A percentile compares a stretch with the other conserved stretches of the same genome.
phyloP scores from a whole-genome alignment of 768 basidiomycete species.

The Butyriboletus loyo region DNA sequence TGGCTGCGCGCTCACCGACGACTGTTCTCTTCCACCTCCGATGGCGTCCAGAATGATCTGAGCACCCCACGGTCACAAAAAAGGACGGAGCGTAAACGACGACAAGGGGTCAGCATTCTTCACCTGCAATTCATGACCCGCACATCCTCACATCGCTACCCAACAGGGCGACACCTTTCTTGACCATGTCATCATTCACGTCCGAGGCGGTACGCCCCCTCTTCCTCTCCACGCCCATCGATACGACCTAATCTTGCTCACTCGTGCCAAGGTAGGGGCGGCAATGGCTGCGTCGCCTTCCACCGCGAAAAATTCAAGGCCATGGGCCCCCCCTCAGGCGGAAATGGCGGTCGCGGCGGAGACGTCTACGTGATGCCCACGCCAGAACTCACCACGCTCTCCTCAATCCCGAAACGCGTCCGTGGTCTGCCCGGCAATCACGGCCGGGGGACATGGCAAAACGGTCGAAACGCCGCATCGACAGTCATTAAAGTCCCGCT shows the following conservation, averaged over 20 bases:
- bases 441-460: slow-evolving; percentile 85
- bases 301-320: slow-evolving; percentile 85
- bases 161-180: slow-evolving; percentile 72
- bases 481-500: slow-evolving; percentile 79
- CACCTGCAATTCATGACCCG: background rate
- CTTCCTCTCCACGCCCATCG: background rate
- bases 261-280: slow-evolving; percentile 65
- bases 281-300: slow-evolving; percentile 90
- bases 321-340: slow-evolving; percentile 88
- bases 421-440: slow-evolving; percentile 63
- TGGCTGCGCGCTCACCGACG: background rate
- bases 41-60: background rate
- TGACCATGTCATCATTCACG: slow-evolving; percentile 76
- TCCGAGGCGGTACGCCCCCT: slow-evolving; percentile 61
- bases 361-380: slow-evolving; percentile 84
- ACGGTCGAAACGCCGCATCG: slow-evolving; percentile 73
- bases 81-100: slow-evolving; percentile 73
- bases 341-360: slow-evolving; percentile 87
- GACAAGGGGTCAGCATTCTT: slow-evolving; percentile 52
- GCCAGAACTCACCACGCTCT: slow-evolving; percentile 72
- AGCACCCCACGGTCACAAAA: slow-evolving; percentile 33
- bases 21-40: background rate
- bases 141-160: slow-evolving; percentile 8
- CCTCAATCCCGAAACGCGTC: slow-evolving; percentile 65
- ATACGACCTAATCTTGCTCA: background rate